These are phyloP conservation scores for Allium fistulosum DNA, from an alignment of 106 monocot genomes.

Conservation along the genomic window DNA sequence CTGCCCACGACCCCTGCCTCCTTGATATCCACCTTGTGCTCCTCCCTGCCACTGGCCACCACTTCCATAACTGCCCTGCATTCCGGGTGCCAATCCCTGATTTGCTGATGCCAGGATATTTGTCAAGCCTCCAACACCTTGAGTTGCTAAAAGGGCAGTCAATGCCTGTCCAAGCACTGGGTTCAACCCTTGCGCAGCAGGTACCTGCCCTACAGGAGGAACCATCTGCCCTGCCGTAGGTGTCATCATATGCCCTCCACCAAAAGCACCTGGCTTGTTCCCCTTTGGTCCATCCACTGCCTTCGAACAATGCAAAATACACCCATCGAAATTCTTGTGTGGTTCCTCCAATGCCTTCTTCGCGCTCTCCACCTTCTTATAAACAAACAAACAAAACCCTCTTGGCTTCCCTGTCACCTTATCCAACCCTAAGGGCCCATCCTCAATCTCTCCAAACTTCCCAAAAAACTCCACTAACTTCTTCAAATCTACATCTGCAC, in stretches of 20 bases:
- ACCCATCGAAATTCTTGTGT: constrained; percentile 80
- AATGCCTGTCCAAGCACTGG: constrained; percentile 66
- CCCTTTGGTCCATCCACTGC: constrained; percentile 82
- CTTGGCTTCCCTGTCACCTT: constrained; percentile 64
- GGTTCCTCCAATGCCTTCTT: constrained; percentile 84
- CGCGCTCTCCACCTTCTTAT: constrained; percentile 53
- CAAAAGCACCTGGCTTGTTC: neutral
- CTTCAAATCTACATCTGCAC: constrained; percentile 47
- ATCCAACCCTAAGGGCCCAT: constrained; percentile 81
- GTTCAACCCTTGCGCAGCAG: constrained; percentile 14
- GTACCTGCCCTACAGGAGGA: neutral
- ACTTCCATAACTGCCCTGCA: constrained; percentile 29
- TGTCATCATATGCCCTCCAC: constrained; percentile 65
- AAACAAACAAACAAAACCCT: constrained; percentile 80
- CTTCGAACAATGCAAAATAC: constrained; percentile 65
- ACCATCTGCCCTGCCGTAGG: constrained; percentile 25
- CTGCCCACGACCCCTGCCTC: constrained; percentile 26
- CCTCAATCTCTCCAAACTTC: constrained; percentile 87
- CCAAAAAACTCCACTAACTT: constrained; percentile 72
- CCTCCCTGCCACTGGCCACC: constrained; percentile 19
- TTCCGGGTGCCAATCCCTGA: constrained; percentile 9
- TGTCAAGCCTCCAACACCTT: constrained; percentile 35
- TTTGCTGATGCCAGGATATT: constrained; percentile 31
- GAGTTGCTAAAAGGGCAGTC: constrained; percentile 43
- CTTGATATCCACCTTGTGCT: constrained; percentile 55